Base-by-base conservation (phyloP, 148 eudicot species). In the Talinum fruticosum region DNA sequence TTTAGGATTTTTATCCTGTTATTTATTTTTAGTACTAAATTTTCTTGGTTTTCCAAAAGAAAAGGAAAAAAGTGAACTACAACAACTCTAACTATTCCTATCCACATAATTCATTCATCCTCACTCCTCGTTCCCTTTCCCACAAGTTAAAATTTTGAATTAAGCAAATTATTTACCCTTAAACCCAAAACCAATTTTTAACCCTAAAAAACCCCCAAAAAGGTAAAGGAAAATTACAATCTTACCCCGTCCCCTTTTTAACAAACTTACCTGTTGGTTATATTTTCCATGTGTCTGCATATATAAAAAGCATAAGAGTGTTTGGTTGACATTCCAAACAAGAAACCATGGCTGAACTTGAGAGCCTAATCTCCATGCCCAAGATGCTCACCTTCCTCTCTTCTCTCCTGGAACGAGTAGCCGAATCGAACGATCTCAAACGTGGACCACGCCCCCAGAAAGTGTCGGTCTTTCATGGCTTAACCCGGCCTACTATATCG, bases 401-500 rank as follows among this genome's bases (percentile, higher is more conserved):
- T 0, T 83, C 90, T 21, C 89, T 89, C 66, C 90, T 91, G 6
- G 85, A 86, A 65, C 77, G 87, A 3, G 86, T 86, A 45, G 86
- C 93, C 13, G 90, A 91, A 26, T 82, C 90, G 47, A 91, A 91
- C 82, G 92, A 91, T 71, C 72, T 75, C 65, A 28, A 73, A 41
- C 76, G 71, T 5, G 75, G 72, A 67, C 68, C 79, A 18, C 82
- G 78, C 12, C 73, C 81, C 7, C 89, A 87, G 79, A 85, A 82
- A 47, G 83, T 84, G 35, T 87, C 96, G 2, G 88, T 80, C 12
- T 91, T 91, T 66, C 83, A 89, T 73, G 92, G 93, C 29, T 72
- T 91, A 13, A 85, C 86, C 1, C 78, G 86, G 19, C 93, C 96
- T 30, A 83, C 81, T 35, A 91, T 91, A 67, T 89, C 96, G 24